Conservation (phyloP, 1,284 basidiomycete genomes). For the Mycena citricolor region DNA sequence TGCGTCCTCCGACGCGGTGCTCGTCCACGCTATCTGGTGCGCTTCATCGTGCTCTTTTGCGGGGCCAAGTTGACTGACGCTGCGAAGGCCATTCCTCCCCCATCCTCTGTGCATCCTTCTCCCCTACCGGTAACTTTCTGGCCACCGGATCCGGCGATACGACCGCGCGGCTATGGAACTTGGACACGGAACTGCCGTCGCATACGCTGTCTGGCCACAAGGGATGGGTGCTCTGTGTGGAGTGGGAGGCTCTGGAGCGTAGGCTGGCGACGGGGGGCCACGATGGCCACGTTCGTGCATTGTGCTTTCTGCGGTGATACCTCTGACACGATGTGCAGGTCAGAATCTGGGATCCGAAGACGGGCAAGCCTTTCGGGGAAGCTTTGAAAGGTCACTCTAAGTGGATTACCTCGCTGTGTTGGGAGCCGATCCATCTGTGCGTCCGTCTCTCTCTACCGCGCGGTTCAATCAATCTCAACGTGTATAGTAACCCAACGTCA, state of each 20-base stretch:
- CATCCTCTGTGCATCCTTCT: constrained; percentile 94
- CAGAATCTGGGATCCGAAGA: constrained; percentile 88
- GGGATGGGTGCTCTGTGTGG: constrained; percentile 95
- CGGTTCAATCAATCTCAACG: constrained; percentile 9
- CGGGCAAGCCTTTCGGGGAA: constrained; percentile 81
- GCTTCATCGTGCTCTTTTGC: constrained; percentile 20
- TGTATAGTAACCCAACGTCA: constrained; percentile 60
- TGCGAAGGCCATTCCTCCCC: constrained; percentile 83
- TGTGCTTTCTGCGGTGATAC: background rate
- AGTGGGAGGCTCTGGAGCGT: constrained; percentile 94
- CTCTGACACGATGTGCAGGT: constrained; percentile 41
- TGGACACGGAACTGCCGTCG: constrained; percentile 90
- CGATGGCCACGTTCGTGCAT: constrained; percentile 73
- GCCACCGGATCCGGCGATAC: constrained; percentile 97
- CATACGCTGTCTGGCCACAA: constrained; percentile 87
- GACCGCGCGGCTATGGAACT: constrained; percentile 91
- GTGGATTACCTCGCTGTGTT: constrained; percentile 96
- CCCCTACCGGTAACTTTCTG: constrained; percentile 86
- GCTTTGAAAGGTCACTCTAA: constrained; percentile 91
- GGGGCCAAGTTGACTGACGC: too few relatives aligned
- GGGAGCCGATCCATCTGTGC: constrained; percentile 94
- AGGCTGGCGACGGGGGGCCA: constrained; percentile 90
- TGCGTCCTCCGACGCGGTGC: constrained; percentile 90
- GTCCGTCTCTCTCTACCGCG: constrained; percentile 9
- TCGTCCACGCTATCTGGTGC: constrained; percentile 87